These are phyloP conservation scores for Fusarium pseudograminearum DNA, from an alignment of 2,329 filamentous ascomycete genomes.

Conservation along the genomic window DNA sequence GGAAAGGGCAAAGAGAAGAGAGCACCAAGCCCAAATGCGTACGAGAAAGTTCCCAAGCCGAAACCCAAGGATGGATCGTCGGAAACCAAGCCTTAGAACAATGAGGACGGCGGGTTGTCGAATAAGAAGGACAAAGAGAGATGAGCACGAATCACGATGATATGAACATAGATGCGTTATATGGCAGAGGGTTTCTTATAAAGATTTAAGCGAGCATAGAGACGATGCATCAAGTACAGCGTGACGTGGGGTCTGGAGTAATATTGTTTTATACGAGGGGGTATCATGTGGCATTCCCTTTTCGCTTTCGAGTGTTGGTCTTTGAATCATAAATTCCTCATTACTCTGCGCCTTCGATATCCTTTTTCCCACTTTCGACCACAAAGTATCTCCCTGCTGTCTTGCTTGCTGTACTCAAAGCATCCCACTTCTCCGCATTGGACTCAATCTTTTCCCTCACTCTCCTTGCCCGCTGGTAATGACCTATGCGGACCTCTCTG, in stretches of 20 bases:
- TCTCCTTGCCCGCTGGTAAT: constrained; percentile 60
- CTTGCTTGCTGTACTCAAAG: constrained; percentile 72
- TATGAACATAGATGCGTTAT: constrained; percentile 29
- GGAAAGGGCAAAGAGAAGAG: constrained; percentile 56
- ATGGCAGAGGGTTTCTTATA: not conserved
- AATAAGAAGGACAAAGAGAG: not conserved
- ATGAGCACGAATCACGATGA: constrained; percentile 24
- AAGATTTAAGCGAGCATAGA: constrained; percentile 13
- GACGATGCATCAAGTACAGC: constrained; percentile 4
- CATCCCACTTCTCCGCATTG: constrained; percentile 75
- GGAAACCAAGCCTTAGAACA: constrained; percentile 41
- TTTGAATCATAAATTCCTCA: not conserved
- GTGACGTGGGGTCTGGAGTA: not conserved
- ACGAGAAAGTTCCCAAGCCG: constrained; percentile 75
- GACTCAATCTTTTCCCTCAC: constrained; percentile 54
- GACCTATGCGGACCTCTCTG: constrained; percentile 71
- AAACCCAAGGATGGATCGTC: constrained; percentile 52
- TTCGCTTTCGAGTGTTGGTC: not conserved
- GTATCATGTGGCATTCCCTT: constrained; percentile 29
- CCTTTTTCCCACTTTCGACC: constrained; percentile 71
- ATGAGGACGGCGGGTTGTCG: not conserved
- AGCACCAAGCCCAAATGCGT: constrained; percentile 80
- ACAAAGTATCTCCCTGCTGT: constrained; percentile 81
- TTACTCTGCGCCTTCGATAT: constrained; percentile 41
- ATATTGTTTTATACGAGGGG: constrained; percentile 25